A percentile compares a stretch with the other conserved stretches of the same genome.
These are phyloP conservation scores for Neurospora pannonica DNA, from an alignment of 495 filamentous ascomycete genomes.

Conservation along the genomic window DNA sequence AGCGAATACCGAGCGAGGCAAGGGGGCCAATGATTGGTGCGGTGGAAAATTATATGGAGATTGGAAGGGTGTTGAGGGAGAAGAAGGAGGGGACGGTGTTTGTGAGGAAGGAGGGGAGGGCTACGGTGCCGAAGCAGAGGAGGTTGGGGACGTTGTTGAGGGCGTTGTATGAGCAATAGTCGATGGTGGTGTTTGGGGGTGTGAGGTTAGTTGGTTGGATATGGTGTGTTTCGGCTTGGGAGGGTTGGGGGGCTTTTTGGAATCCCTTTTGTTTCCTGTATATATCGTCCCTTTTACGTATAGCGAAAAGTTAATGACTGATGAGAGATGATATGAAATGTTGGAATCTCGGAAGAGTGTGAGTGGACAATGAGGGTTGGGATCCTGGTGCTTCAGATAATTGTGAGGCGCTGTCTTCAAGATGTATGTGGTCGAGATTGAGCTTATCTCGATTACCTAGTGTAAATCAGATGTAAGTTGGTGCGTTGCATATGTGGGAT, in stretches of 20 bases:
- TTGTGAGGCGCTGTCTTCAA: not conserved
- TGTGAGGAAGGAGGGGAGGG: constrained; percentile 38
- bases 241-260: not conserved
- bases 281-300: not conserved
- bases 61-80: constrained; percentile 47
- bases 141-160: constrained; percentile 47
- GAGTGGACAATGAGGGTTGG: not conserved
- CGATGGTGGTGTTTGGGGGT: not conserved
- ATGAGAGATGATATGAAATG: not conserved
- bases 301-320: not conserved
- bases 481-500: not conserved
- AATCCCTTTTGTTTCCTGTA: not conserved
- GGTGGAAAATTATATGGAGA: constrained; percentile 67
- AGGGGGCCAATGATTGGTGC: constrained; percentile 54
- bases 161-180: constrained; percentile 21
- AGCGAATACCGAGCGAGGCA: constrained; percentile 44
- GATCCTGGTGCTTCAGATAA: not conserved
- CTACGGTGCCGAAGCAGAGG: constrained; percentile 47
- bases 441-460: not conserved
- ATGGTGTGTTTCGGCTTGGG: not conserved
- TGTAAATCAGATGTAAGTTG: not conserved
- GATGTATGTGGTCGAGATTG: not conserved
- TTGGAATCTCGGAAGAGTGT: not conserved
- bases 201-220: not conserved
- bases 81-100: constrained; percentile 8